Conservation (phyloP, 1,139 yeast species). For the Sugiyamaella paludigena region DNA sequence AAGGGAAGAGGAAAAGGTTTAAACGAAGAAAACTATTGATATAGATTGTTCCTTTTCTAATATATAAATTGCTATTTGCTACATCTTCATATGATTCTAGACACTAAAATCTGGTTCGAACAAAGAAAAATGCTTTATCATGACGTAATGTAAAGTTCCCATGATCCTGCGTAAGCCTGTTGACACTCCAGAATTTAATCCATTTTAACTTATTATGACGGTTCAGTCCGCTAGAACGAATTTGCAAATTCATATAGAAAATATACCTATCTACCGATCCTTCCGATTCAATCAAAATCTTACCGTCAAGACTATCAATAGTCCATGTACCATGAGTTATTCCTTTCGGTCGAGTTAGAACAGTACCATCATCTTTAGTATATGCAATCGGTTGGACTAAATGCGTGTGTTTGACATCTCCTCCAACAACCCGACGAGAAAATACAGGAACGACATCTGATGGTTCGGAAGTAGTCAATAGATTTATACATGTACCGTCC, state of each 20-base stretch:
- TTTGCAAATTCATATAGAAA: slow-evolving; percentile 60
- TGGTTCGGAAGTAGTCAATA: slow-evolving; percentile 31
- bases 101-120: too few species aligned
- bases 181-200: slow-evolving; percentile 57
- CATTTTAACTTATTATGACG: slow-evolving; percentile 68
- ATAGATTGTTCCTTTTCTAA: too few species aligned
- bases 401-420: slow-evolving; percentile 27
- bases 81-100: too few species aligned
- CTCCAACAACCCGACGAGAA: slow-evolving; percentile 17
- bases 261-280: slow-evolving; percentile 64
- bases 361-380: slow-evolving; percentile 28
- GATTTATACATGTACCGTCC: slow-evolving; percentile 59
- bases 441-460: slow-evolving; percentile 45
- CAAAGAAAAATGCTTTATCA: slow-evolving; percentile 72
- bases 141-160: slow-evolving; percentile 55
- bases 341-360: slow-evolving; percentile 31
- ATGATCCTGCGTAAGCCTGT: slow-evolving; percentile 39
- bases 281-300: slow-evolving; percentile 48
- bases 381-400: slow-evolving; percentile 9
- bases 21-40: too few species aligned
- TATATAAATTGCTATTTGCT: too few species aligned
- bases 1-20: too few species aligned
- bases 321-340: slow-evolving; percentile 50
- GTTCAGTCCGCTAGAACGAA: slow-evolving; percentile 55
- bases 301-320: slow-evolving; percentile 53